phyloP scores from a whole-genome alignment of 129 eudicot species.

The Centrapalus pauciflorus region DNA sequence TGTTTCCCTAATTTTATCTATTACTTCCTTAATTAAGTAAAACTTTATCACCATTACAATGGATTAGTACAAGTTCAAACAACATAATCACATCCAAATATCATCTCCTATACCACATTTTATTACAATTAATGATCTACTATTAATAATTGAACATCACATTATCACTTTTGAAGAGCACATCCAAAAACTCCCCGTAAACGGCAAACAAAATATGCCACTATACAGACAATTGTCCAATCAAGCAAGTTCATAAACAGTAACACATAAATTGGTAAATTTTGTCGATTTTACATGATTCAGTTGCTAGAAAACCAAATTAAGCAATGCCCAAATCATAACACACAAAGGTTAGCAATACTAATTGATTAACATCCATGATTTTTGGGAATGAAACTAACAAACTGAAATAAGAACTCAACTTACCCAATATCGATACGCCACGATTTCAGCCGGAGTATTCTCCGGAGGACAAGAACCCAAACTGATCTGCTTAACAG shows the following conservation, averaged over 20 bases:
- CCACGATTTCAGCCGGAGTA: conserved; percentile 67
- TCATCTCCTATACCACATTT: no score
- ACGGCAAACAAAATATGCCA: conserved; percentile 1
- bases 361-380: neutral
- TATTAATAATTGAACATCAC: no score
- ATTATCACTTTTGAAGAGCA: no score
- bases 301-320: neutral
- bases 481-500: conserved; percentile 95
- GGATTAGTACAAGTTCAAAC: no score
- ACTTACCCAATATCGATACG: conserved; percentile 86
- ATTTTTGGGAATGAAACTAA: neutral
- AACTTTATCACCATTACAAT: no score
- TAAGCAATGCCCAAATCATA: neutral
- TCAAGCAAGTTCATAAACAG: conserved; percentile 1
- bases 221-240: neutral
- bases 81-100: no score
- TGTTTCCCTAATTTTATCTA: no score
- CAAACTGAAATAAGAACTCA: conserved; percentile 14
- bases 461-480: conserved; percentile 52
- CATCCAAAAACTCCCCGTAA: neutral
- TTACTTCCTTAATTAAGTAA: no score
- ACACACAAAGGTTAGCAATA: neutral
- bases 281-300: neutral
- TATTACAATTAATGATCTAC: no score
- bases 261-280: neutral